A percentile compares a stretch with the other conserved stretches of the same genome.
Conservation (phyloP, 352 stramenopile species). For the Phytophthora fragariaefolia region DNA sequence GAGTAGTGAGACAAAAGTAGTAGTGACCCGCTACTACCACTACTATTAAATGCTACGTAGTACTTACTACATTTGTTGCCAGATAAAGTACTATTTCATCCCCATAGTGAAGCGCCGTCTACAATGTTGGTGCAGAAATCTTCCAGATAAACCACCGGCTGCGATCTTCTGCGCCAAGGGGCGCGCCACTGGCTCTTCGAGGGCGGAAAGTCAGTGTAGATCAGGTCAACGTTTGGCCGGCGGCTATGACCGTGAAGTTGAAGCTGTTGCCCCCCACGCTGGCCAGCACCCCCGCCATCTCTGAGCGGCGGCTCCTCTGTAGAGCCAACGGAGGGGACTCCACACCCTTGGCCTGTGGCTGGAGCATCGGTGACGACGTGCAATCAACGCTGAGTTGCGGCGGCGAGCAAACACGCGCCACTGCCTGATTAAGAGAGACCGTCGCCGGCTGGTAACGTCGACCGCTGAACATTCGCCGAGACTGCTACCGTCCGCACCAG, state of each 20-base stretch:
- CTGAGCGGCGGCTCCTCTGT: conserved; percentile 3
- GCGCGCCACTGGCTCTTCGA: conserved; percentile 17
- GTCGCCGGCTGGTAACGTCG: conserved; percentile 24
- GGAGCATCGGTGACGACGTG: not conserved
- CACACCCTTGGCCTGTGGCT: not conserved
- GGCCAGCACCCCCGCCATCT: not conserved
- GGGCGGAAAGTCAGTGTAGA: conserved; percentile 1
- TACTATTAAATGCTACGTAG: too few species aligned
- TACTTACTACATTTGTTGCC: too few species aligned
- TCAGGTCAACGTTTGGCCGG: conserved; percentile 1
- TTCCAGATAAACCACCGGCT: conserved; percentile 15
- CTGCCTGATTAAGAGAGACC: conserved; percentile 6
- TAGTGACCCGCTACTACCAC: too few species aligned
- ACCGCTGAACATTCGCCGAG: conserved; percentile 28
- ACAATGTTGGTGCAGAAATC: conserved; percentile 26
- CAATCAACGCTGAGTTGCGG: not conserved
- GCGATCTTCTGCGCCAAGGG: conserved; percentile 20
- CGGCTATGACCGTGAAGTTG: not conserved
- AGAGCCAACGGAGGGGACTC: too few species aligned
- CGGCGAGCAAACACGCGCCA: not conserved
- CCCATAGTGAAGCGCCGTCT: conserved; percentile 18
- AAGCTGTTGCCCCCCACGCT: not conserved
- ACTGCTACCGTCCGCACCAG: not conserved
- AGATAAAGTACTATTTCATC: too few species aligned
- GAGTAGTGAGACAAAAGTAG: too few species aligned